These are phyloP conservation scores for Dactylorhiza incarnata DNA, from an alignment of 106 monocot genomes.

Conservation along the genomic window DNA sequence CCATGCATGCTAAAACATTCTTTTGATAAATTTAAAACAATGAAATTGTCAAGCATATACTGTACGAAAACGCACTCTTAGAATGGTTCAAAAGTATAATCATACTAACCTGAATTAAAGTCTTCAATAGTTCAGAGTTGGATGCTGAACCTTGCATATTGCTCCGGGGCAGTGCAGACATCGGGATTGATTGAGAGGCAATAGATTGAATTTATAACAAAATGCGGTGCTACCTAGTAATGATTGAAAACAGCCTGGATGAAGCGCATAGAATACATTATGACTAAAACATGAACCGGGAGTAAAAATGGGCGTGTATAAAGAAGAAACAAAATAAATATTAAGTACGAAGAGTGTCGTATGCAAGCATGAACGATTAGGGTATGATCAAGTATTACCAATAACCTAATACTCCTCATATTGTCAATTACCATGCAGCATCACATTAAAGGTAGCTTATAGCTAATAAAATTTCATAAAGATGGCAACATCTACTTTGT, in stretches of 20 bases:
- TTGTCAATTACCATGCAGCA: neutral
- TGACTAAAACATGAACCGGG: neutral
- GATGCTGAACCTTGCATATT: neutral
- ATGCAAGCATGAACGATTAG: neutral
- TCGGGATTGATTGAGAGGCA: neutral
- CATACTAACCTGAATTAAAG: conserved; percentile 5
- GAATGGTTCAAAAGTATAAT: neutral
- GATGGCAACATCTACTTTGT: neutral
- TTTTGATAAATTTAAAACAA: neutral
- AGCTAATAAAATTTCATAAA: neutral
- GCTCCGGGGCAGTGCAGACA: neutral
- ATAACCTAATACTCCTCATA: neutral
- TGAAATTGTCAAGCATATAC: neutral
- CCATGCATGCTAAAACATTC: neutral
- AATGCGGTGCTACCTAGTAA: conserved; percentile 1
- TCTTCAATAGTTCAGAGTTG: conserved; percentile 6
- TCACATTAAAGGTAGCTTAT: neutral
- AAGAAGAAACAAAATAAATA: neutral
- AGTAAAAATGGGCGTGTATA: neutral
- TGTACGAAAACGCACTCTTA: neutral
- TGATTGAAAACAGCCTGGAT: neutral
- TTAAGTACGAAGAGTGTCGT: neutral
- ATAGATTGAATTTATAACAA: neutral
- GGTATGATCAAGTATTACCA: neutral
- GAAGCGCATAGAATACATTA: neutral